Percentiles rank a stretch among this genome's conserved stretches.
Evolutionary conservation across 1,284 basidiomycete genomes (phyloP).

Genomic region (Malassezia pachydermatis): DNA sequence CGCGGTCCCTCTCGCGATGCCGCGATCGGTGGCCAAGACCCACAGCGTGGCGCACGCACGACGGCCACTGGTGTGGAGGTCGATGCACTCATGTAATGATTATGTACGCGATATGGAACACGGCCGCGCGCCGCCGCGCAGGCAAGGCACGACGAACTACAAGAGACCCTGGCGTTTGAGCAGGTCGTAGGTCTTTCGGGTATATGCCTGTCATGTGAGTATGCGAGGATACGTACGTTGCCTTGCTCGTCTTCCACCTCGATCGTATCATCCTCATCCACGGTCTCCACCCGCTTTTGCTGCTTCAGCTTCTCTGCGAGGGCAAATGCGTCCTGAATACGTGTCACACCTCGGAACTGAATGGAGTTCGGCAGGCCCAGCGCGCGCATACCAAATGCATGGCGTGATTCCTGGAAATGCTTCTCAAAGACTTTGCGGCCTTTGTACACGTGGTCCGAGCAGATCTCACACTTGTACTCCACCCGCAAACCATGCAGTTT

Average conservation of each 20-base stretch:
- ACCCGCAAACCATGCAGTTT: slow-evolving; percentile 95
- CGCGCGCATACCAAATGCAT: slow-evolving; percentile 96
- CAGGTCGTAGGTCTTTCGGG: slow-evolving; percentile 45
- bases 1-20: no score
- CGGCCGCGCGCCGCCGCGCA: not conserved
- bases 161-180: slow-evolving; percentile 46
- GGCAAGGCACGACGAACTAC: slow-evolving; percentile 14
- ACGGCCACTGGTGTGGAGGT: no score
- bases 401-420: slow-evolving; percentile 86
- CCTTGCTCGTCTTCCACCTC: slow-evolving; percentile 47
- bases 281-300: slow-evolving; percentile 24
- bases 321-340: slow-evolving; percentile 87
- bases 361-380: slow-evolving; percentile 94
- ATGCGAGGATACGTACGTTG: slow-evolving; percentile 22
- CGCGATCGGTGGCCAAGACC: no score
- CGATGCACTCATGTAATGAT: no score
- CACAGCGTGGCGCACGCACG: no score
- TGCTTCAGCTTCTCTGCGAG: slow-evolving; percentile 39
- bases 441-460: slow-evolving; percentile 62
- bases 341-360: slow-evolving; percentile 96
- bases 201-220: slow-evolving; percentile 27
- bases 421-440: slow-evolving; percentile 83
- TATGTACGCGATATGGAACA: slow-evolving; percentile 3
- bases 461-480: slow-evolving; percentile 95
- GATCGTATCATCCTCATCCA: slow-evolving; percentile 34